Conservation (phyloP, 176 grass and related monocot species). For the Alopecurus myosuroides region DNA sequence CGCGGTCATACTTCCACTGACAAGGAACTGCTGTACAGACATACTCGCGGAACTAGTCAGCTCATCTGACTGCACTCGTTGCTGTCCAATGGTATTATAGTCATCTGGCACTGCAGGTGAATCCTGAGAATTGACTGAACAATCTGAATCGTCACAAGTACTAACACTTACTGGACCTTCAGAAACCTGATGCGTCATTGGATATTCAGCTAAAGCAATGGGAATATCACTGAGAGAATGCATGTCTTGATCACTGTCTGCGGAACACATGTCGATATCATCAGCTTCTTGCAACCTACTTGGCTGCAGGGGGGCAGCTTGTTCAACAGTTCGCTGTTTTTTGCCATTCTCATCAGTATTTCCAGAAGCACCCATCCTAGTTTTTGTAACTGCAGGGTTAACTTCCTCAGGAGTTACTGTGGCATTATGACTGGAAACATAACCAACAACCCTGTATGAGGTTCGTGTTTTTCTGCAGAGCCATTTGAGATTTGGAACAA, state of each 20-base stretch:
- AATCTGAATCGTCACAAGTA: slow-evolving; percentile 12
- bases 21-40: slow-evolving; percentile 26
- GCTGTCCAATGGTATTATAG: slow-evolving; percentile 8
- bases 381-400: slow-evolving; percentile 23
- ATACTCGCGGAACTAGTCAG: slow-evolving; percentile 22
- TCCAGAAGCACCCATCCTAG: slow-evolving; percentile 18
- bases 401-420: slow-evolving; percentile 25
- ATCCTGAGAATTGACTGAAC: slow-evolving; percentile 35
- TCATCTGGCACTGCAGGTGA: slow-evolving; percentile 17
- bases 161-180: slow-evolving; percentile 33
- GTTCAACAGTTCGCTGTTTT: neutral
- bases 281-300: slow-evolving; percentile 19
- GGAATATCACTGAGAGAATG: slow-evolving; percentile 39
- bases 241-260: slow-evolving; percentile 9
- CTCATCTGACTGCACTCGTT: slow-evolving; percentile 12
- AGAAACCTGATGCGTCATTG: slow-evolving; percentile 52
- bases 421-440: slow-evolving; percentile 23
- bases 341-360: slow-evolving; percentile 21
- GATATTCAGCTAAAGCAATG: slow-evolving; percentile 55
- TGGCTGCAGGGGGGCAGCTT: neutral
- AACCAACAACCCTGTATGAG: slow-evolving; percentile 66
- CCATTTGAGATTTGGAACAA: slow-evolving; percentile 77
- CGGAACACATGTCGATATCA: neutral
- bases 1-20: slow-evolving; percentile 6
- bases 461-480: slow-evolving; percentile 75